These are phyloP conservation scores for Viridothelium virens DNA, from an alignment of 495 filamentous ascomycete genomes.

Conservation along the genomic window DNA sequence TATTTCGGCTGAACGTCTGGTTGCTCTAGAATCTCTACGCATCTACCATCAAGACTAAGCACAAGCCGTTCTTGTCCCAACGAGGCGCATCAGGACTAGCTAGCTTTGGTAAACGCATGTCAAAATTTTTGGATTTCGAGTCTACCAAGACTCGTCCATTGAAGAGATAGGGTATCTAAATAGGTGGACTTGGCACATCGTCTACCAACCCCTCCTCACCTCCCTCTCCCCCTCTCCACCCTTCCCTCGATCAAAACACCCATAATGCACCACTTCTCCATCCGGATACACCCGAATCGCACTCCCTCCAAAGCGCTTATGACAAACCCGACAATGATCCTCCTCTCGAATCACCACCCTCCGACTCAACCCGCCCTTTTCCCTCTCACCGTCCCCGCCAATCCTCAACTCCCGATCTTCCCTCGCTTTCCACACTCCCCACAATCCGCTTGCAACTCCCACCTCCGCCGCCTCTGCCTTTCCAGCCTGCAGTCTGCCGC, in stretches of 20 bases:
- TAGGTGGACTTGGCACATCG: not conserved
- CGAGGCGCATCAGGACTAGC: too few relatives aligned
- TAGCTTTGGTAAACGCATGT: too few relatives aligned
- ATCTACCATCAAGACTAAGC: too few relatives aligned
- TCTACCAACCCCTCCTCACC: not conserved
- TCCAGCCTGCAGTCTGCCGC: conserved; percentile 78
- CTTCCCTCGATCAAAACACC: conserved; percentile 30
- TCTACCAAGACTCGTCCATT: too few relatives aligned
- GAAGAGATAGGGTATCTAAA: too few relatives aligned
- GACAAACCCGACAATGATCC: conserved; percentile 79
- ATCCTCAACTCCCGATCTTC: conserved; percentile 64
- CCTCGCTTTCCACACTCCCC: conserved; percentile 63
- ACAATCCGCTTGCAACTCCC: conserved; percentile 63
- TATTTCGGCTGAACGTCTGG: too few relatives aligned
- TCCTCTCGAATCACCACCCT: conserved; percentile 78
- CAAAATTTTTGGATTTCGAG: too few relatives aligned
- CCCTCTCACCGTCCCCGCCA: conserved; percentile 49
- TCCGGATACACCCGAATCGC: conserved; percentile 71
- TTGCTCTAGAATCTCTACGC: too few relatives aligned
- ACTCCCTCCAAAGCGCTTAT: conserved; percentile 83
- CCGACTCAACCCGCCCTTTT: conserved; percentile 51
- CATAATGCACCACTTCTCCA: conserved; percentile 42
- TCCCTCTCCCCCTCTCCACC: not conserved
- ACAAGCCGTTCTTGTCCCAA: too few relatives aligned
- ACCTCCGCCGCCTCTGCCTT: conserved; percentile 72